Percentiles rank a stretch among this genome's conserved stretches.
Conservation (phyloP, 331 rosid genomes). For the Arachis monticola region DNA sequence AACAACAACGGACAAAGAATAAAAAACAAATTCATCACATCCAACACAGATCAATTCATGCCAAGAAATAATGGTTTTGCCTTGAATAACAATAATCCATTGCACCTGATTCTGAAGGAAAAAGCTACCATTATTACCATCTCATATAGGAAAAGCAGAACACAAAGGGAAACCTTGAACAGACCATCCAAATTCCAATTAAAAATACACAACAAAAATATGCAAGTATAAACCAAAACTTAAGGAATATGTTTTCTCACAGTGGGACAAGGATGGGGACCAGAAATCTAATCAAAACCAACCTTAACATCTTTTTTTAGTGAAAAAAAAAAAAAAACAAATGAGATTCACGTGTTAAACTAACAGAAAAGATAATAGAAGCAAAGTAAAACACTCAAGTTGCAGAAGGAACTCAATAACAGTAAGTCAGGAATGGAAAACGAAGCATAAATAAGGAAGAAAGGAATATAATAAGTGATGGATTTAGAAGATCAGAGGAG, state of each 20-base stretch:
- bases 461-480: background rate
- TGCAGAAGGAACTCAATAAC: background rate
- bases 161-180: background rate
- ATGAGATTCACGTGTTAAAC: background rate
- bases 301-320: background rate
- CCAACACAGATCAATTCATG: background rate
- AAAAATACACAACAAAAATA: background rate
- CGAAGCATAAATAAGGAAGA: background rate
- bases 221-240: background rate
- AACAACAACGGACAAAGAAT: slow-evolving; percentile 33
- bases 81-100: background rate
- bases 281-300: background rate
- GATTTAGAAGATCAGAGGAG: background rate
- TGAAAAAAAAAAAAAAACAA: background rate
- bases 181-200: background rate
- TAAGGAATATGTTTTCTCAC: background rate
- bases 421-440: background rate
- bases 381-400: background rate
- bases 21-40: slow-evolving; percentile 53
- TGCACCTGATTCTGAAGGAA: background rate
- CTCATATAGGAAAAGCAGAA: background rate
- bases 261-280: background rate
- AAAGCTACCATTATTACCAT: background rate
- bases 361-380: background rate
- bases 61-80: background rate